Evolutionary conservation across 192 early-diverging fungal genomes (phyloP).

Genomic region (Coemansia sp.): DNA sequence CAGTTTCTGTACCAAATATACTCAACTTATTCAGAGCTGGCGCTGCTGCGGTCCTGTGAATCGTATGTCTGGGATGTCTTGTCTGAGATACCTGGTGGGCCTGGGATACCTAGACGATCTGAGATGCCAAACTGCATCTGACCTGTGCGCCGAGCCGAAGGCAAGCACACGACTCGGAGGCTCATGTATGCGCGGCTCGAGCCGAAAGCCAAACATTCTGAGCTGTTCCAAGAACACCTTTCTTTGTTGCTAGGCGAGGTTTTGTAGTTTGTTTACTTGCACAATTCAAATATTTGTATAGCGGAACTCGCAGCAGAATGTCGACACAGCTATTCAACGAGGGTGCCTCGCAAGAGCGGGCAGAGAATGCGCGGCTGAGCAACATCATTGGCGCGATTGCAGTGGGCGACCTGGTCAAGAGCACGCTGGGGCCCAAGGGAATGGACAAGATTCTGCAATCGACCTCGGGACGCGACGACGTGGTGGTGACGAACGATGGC

Average conservation of each 20-base stretch:
- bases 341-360: conserved; percentile 92
- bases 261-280: background rate
- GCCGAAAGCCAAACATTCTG: background rate
- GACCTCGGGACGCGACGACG: conserved; percentile 51
- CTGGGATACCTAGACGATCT: too few species aligned
- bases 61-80: too few species aligned
- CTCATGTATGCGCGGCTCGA: background rate
- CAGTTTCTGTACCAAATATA: conserved; percentile 1
- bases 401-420: conserved; percentile 97
- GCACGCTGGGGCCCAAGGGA: conserved; percentile 96
- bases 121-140: too few species aligned
- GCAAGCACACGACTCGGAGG: too few species aligned
- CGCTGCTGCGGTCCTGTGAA: too few species aligned
- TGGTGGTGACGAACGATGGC: conserved; percentile 97
- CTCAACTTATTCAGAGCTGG: background rate
- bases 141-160: too few species aligned
- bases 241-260: too few species aligned
- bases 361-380: conserved; percentile 93
- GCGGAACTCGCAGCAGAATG: conserved; percentile 18
- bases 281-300: background rate
- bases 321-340: conserved; percentile 89
- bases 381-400: conserved; percentile 96
- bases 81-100: too few species aligned
- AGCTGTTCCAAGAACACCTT: background rate
- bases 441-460: conserved; percentile 99